phyloP scores from a whole-genome alignment of 2,329 filamentous ascomycete genomes.

The Sclerotinia minor region DNA sequence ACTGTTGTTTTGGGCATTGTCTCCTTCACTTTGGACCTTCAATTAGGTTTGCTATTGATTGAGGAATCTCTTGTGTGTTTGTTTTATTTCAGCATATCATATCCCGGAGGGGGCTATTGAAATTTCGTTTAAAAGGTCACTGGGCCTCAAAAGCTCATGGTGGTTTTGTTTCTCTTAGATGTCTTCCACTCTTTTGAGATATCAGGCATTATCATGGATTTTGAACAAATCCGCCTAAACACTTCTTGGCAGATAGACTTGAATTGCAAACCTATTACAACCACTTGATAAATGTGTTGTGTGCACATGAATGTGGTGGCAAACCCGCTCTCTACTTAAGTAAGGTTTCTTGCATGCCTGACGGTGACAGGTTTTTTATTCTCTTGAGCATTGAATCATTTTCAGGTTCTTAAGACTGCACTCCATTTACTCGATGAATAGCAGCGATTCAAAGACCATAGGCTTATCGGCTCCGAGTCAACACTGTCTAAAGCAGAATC shows the following conservation, averaged over 20 bases:
- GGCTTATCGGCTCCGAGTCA: neutral
- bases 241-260: slow-evolving; percentile 1
- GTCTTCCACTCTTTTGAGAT: slow-evolving; percentile 5
- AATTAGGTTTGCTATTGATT: neutral
- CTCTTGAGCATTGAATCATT: neutral
- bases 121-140: neutral
- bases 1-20: neutral
- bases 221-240: neutral
- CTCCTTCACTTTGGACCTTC: neutral
- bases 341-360: neutral
- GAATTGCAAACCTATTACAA: neutral
- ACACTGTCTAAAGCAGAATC: neutral
- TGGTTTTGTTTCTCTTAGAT: slow-evolving; percentile 6
- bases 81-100: neutral
- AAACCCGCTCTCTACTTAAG: neutral
- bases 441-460: too few species aligned
- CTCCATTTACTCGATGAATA: neutral
- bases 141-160: neutral
- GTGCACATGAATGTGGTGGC: neutral
- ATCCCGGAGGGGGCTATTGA: neutral
- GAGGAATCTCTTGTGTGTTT: neutral
- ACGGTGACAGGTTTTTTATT: neutral
- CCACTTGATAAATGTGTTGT: neutral
- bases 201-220: neutral
- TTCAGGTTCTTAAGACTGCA: neutral